Evolutionary conservation across 2,329 filamentous ascomycete species (phyloP).

Genomic region (Phialemoniopsis sp.): DNA sequence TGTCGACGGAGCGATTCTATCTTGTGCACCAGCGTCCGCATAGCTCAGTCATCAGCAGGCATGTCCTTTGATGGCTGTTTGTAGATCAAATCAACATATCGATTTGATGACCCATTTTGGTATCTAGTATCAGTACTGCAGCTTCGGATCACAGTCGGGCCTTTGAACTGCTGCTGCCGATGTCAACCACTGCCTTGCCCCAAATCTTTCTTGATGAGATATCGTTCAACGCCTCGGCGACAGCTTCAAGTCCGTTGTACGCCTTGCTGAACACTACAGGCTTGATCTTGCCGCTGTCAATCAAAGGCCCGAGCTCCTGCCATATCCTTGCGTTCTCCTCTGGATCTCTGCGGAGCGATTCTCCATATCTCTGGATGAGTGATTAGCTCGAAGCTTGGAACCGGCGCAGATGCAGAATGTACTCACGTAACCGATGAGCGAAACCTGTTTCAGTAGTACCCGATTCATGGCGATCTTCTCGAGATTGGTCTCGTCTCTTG

Average conservation of each 20-base stretch:
- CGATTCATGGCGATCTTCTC: constrained; percentile 52
- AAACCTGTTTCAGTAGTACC: constrained; percentile 46
- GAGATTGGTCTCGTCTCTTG: constrained; percentile 39
- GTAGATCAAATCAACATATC: no score
- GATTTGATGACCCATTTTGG: no score
- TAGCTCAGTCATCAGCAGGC: no score
- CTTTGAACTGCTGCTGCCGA: constrained; percentile 15
- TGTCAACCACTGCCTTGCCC: constrained; percentile 51
- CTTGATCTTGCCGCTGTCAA: constrained; percentile 40
- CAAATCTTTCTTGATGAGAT: constrained; percentile 43
- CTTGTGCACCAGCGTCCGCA: no score
- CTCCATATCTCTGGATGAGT: constrained; percentile 46
- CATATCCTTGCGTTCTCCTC: constrained; percentile 42
- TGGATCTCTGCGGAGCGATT: constrained; percentile 46
- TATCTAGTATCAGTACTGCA: no score
- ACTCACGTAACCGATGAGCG: constrained; percentile 48
- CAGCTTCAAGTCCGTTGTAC: constrained; percentile 45
- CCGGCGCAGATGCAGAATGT: no score
- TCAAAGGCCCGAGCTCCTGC: constrained; percentile 42
- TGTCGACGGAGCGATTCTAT: no score
- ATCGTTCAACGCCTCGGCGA: constrained; percentile 45
- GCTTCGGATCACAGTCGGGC: no score
- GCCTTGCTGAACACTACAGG: constrained; percentile 43
- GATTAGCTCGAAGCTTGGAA: no score
- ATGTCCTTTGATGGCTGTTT: no score